Conservation (phyloP, 176 grass and related monocot species). For the Eragrostis nindensis region DNA sequence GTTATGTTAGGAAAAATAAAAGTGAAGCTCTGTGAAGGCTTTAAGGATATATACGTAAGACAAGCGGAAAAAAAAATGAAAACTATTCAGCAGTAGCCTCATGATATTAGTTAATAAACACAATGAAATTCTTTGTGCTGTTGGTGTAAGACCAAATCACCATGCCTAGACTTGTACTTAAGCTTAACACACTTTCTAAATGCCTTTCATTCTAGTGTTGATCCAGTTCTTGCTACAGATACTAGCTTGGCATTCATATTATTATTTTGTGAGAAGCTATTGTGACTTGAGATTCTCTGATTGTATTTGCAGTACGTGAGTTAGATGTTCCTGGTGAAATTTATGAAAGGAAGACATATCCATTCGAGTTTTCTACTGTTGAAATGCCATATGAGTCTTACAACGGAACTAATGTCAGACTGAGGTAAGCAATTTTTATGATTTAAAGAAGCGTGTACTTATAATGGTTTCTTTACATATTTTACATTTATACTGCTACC, state of each 20-base stretch:
- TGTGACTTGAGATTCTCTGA: slow-evolving; percentile 11
- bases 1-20: too few relatives aligned
- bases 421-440: slow-evolving; percentile 52
- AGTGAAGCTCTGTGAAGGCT: background rate
- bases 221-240: background rate
- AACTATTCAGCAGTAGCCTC: background rate
- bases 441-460: background rate
- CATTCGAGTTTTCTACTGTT: slow-evolving; percentile 88
- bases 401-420: slow-evolving; percentile 85
- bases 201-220: background rate
- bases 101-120: background rate
- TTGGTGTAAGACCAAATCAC: background rate
- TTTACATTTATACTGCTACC: background rate
- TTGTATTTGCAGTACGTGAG: slow-evolving; percentile 68
- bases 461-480: background rate
- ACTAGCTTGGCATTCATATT: background rate
- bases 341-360: slow-evolving; percentile 81
- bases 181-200: background rate
- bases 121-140: background rate
- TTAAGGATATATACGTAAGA: background rate
- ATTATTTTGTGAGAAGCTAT: background rate
- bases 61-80: background rate
- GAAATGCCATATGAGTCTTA: slow-evolving; percentile 97
- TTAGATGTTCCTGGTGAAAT: slow-evolving; percentile 93
- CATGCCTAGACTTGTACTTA: background rate